Evolutionary conservation across 345 rosid genomes (phyloP).

Genomic region (Erucastrum elatum): DNA sequence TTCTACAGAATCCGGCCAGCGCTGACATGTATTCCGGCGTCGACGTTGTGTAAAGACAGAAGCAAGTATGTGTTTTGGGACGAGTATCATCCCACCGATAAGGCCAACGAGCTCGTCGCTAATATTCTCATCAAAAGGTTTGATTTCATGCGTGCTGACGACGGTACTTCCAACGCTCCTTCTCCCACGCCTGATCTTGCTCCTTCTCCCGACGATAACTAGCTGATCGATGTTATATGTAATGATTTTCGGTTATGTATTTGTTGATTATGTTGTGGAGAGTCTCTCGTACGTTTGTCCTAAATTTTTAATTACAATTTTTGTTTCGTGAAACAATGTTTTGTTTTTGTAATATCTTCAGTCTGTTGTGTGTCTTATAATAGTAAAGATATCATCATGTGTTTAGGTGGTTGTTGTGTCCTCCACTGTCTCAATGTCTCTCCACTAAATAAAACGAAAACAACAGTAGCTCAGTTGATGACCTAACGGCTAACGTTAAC

Average conservation of each 20-base stretch:
- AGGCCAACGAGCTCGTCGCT: constrained; percentile 78
- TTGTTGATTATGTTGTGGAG: constrained; percentile 23
- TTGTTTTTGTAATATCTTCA: background rate
- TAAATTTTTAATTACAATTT: background rate
- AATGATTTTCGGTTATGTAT: constrained; percentile 6
- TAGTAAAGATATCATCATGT: constrained; percentile 16
- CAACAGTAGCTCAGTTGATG: constrained; percentile 21
- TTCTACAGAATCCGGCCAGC: constrained; percentile 83
- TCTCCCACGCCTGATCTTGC: constrained; percentile 48
- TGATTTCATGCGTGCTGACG: constrained; percentile 48
- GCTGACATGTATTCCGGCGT: constrained; percentile 85
- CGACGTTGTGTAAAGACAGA: constrained; percentile 76
- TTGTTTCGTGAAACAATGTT: constrained; percentile 16
- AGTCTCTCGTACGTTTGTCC: background rate
- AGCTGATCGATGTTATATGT: background rate
- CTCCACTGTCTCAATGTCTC: constrained; percentile 33
- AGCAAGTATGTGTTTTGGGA: constrained; percentile 97
- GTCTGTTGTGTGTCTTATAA: constrained; percentile 6
- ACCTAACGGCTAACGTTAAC: constrained; percentile 15
- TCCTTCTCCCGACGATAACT: constrained; percentile 42
- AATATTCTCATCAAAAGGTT: constrained; percentile 74
- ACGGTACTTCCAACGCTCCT: constrained; percentile 40
- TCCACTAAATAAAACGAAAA: constrained; percentile 23
- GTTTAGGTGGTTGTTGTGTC: constrained; percentile 29
- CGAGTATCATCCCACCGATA: constrained; percentile 89